Conservation (phyloP, 331 rosid species). For the Arachis monticola region DNA sequence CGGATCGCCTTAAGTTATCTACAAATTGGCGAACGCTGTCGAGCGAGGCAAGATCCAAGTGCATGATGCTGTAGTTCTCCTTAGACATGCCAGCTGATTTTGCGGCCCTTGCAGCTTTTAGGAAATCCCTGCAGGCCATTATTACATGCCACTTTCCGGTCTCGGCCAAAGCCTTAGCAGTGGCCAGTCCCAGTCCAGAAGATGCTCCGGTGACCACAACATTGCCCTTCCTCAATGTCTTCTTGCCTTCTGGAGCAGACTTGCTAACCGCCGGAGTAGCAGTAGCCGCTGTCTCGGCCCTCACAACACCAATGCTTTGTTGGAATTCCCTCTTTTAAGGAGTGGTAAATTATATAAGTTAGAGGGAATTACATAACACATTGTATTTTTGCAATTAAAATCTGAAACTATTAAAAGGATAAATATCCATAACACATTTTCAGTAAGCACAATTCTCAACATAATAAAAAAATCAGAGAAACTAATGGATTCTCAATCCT, state of each 20-base stretch:
- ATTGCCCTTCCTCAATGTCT: conserved; percentile 85
- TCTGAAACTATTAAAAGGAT: not conserved
- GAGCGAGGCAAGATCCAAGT: conserved; percentile 90
- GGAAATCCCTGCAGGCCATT: conserved; percentile 99
- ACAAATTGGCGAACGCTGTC: conserved; percentile 96
- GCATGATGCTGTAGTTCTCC: conserved; percentile 87
- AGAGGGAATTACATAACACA: conserved; percentile 13
- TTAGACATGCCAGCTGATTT: conserved; percentile 83
- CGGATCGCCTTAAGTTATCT: conserved; percentile 68
- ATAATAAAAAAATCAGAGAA: not conserved
- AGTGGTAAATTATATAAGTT: conserved; percentile 9
- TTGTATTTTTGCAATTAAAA: conserved; percentile 14
- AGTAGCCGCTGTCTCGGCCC: conserved; percentile 72
- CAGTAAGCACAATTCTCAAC: conserved; percentile 6
- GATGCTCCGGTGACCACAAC: conserved; percentile 96
- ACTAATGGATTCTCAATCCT: conserved; percentile 16
- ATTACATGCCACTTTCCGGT: conserved; percentile 95
- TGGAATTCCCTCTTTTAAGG: conserved; percentile 58
- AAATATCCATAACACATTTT: not conserved
- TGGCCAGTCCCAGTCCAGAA: conserved; percentile 93
- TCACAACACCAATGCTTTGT: conserved; percentile 52
- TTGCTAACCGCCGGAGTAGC: conserved; percentile 62
- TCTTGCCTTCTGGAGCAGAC: conserved; percentile 76
- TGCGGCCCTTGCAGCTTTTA: conserved; percentile 95
- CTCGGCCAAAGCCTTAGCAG: conserved; percentile 97